phyloP scores from a whole-genome alignment of 129 eudicot genomes.

The Lactuca sativa region DNA sequence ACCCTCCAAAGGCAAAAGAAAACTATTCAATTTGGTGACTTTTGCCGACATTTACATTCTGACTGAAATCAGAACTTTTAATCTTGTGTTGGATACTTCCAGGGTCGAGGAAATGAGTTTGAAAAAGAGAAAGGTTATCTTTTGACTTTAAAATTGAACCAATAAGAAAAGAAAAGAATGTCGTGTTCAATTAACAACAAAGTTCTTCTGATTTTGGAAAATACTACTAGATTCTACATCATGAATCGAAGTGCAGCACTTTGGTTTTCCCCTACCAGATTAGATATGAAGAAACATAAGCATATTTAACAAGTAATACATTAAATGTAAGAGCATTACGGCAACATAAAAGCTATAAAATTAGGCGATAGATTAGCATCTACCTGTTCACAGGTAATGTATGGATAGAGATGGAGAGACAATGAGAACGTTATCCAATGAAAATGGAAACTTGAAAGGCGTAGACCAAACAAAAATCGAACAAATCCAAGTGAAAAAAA shows the following conservation, averaged over 20 bases:
- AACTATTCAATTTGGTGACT: not conserved
- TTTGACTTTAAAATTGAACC: not conserved
- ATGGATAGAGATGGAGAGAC: conserved; percentile 15
- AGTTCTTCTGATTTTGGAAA: not conserved
- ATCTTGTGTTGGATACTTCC: not conserved
- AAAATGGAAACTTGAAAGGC: conserved; percentile 15
- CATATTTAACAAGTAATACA: conserved; percentile 13
- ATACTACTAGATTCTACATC: not conserved
- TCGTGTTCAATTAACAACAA: not conserved
- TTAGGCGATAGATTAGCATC: conserved; percentile 1
- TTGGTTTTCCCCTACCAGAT: conserved; percentile 5
- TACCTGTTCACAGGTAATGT: conserved; percentile 4
- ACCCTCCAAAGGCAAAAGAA: not conserved
- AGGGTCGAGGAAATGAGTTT: not conserved
- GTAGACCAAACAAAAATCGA: conserved; percentile 15
- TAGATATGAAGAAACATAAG: conserved; percentile 1
- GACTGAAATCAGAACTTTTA: not conserved
- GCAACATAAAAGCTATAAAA: conserved; percentile 7
- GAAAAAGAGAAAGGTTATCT: not conserved
- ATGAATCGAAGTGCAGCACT: conserved; percentile 8
- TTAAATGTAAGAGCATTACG: conserved; percentile 8
- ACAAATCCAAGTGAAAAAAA: not conserved
- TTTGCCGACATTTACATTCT: conserved; percentile 7
- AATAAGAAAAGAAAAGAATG: not conserved
- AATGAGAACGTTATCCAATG: conserved; percentile 22